Evolutionary conservation across 2,329 filamentous ascomycete genomes (phyloP), one percentile per base, ranked within the genome.

Genomic region (Podosphaera aphanis): DNA sequence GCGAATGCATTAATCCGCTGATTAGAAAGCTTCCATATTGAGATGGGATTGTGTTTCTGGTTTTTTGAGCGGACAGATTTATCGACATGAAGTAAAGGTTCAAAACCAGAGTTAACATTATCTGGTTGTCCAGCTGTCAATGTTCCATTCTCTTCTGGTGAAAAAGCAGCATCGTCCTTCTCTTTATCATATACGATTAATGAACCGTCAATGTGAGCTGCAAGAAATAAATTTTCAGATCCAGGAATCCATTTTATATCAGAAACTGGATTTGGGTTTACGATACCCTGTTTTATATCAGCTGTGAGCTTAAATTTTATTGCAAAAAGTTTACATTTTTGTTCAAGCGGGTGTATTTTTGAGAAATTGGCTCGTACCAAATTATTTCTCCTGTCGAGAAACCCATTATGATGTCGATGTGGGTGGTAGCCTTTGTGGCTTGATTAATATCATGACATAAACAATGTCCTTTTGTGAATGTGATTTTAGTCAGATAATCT

Each of bases 321-420:
- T 11, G 15, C 13, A 6, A 19, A 38, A 27, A n/a, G 43, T 70
- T 54, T 62, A 81, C 79, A 60, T 95, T 95, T 64, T 98, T 98
- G 60, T 98, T 98, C 56, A 98, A 70, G 18, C 90, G 77, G 2
- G 84, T 83, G 61, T 98, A 98, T 59, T 92, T 85, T 56, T 95
- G 88, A 35, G 85, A 88, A 56, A 94, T 83, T 10, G 90, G 86
- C 62, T 98, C 90, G 67, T 90, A 95, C 90, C 90, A 98, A 50
- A 98, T 88, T 42, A 98, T 85, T 61, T 98, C 90, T 35, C 86
- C 85, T 0, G 86, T 92, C 5, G 88, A 94, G 57, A 93, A 95
- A 1, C 90, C 90, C 76, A 98, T 82, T 47, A 93, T 77, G 18
- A 98, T 69, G 59, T 98, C 90, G 37, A 98, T 70, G 57, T 95